phyloP scores from a whole-genome alignment of 1,284 basidiomycete species.

The Ceratobasidium sp. region DNA sequence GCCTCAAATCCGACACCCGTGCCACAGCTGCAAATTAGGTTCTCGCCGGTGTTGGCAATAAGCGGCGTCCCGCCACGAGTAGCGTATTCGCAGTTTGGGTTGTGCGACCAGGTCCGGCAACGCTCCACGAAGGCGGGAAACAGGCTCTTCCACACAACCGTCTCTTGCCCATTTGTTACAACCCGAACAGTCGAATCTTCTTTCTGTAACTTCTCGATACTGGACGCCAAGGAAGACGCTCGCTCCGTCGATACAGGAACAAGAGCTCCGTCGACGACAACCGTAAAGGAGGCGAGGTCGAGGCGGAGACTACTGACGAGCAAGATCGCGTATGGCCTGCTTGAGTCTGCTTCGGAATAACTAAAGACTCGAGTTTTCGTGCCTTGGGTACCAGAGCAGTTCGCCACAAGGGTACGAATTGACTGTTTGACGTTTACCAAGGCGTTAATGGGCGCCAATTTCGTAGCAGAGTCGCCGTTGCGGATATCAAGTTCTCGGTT shows the following conservation, averaged over 20 bases:
- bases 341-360: slow-evolving; percentile 53
- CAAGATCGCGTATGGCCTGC: slow-evolving; percentile 56
- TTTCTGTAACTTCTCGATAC: neutral
- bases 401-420: slow-evolving; percentile 54
- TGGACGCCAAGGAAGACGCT: slow-evolving; percentile 36
- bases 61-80: neutral
- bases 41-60: neutral
- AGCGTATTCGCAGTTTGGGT: slow-evolving; percentile 2
- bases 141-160: neutral
- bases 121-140: neutral
- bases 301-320: slow-evolving; percentile 62
- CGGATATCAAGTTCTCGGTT: slow-evolving; percentile 53
- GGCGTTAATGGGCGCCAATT: slow-evolving; percentile 3
- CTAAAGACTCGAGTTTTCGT: slow-evolving; percentile 53
- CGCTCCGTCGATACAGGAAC: slow-evolving; percentile 55
- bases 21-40: slow-evolving; percentile 1
- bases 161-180: neutral
- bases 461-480: slow-evolving; percentile 51
- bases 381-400: too few relatives aligned
- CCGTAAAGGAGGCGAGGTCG: slow-evolving; percentile 62
- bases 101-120: slow-evolving; percentile 13
- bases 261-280: slow-evolving; percentile 63
- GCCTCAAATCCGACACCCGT: slow-evolving; percentile 2
- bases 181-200: neutral
- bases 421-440: slow-evolving; percentile 52